These are phyloP conservation scores for Cyberlindnera mrakii DNA, from an alignment of 805 yeast species.

Conservation along the genomic window DNA sequence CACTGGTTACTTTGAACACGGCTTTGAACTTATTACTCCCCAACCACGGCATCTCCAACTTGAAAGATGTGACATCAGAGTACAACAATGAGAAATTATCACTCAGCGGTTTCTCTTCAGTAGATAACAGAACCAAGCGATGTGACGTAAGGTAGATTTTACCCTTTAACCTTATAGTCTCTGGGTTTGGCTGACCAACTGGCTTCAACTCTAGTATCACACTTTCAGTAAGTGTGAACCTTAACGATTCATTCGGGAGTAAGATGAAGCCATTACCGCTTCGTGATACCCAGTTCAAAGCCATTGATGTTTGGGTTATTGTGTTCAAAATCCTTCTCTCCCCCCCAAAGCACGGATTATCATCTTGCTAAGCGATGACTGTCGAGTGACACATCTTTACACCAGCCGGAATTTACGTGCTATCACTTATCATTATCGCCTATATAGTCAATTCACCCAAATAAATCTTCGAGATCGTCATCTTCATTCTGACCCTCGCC, in stretches of 20 bases:
- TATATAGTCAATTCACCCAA: conserved; percentile 12
- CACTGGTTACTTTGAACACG: conserved; percentile 30
- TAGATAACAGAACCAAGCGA: conserved; percentile 31
- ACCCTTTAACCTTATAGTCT: conserved; percentile 26
- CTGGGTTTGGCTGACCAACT: conserved; percentile 18
- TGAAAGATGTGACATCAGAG: conserved; percentile 26
- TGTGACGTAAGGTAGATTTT: conserved; percentile 35
- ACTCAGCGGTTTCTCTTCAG: neutral
- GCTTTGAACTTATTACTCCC: conserved; percentile 47
- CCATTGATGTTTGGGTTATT: conserved; percentile 15
- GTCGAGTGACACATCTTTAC: conserved; percentile 20
- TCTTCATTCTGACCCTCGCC: conserved; percentile 10
- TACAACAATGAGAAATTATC: conserved; percentile 36
- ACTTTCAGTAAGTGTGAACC: conserved; percentile 13
- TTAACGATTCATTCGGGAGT: conserved; percentile 20
- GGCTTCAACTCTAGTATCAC: conserved; percentile 13
- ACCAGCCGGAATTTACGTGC: conserved; percentile 12
- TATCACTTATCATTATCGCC: neutral
- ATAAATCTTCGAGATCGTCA: conserved; percentile 28
- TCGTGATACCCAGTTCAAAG: conserved; percentile 26
- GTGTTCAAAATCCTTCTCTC: neutral
- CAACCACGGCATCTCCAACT: conserved; percentile 45
- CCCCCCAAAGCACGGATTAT: too few species aligned
- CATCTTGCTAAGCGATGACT: neutral
- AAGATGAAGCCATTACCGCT: conserved; percentile 14